Base-by-base conservation (phyloP, 169 alveolate genomes). In the Prorocentrum cordatum region DNA sequence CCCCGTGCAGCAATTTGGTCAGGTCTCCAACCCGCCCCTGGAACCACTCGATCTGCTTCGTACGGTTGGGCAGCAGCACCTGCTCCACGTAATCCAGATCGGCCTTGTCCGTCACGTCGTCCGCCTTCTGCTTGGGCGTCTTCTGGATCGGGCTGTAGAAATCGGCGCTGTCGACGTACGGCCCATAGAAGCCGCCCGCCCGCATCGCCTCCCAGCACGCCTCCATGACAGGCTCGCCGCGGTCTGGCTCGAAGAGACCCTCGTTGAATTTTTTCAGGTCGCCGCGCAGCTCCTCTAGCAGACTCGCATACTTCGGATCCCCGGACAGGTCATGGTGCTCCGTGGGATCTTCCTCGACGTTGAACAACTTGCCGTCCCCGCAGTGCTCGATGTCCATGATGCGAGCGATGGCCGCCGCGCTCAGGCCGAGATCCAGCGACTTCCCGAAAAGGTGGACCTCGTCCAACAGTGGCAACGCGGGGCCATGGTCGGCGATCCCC, bases 121-220 rank as follows among this genome's bases (percentile, higher is more conserved):
- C n/a, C n/a, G n/a, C n/a, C n/a, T n/a, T n/a, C n/a, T n/a, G n/a
- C n/a, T n/a, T n/a, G n/a, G n/a, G n/a, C n/a, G n/a, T n/a, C n/a
- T n/a, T n/a, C n/a, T n/a, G n/a, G n/a, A n/a, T n/a, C 14, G 75
- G 75, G 47, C 75, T 66, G 47, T 66, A 66, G 75, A 66, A 66
- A 29, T 18, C 32, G 22, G 14, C 50, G 33, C 4, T 20, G 27
- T 66, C 75, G 27, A 66, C 32, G 29, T 31, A 66, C 32, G 75
- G 75, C 14, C 75, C 75, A n/a, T 27, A 42, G 54, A 42, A 42
- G 54, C 54, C 54, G 9, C 66, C 54, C 54, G 16, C 54, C 9
- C 54, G 54, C 54, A 42, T 42, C 54, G 54, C 54, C 9, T 9
- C 54, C 54, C 54, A 42, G 54, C 54, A 42, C 16, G 54, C 9